Evolutionary conservation across 1,139 yeast species (phyloP).

Genomic region (Diutina sp.): DNA sequence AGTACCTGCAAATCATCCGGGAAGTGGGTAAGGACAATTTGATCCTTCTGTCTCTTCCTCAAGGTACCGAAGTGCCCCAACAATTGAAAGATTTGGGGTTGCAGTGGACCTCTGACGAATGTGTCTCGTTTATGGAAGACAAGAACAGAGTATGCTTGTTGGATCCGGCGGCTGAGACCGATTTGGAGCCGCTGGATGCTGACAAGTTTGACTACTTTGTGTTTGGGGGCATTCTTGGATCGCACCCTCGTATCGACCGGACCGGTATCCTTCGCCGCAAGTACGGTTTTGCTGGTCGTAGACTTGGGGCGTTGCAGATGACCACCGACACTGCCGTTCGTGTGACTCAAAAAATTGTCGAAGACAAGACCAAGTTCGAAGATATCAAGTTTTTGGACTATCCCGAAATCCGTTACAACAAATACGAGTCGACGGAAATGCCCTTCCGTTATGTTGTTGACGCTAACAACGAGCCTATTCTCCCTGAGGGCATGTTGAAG

Average conservation of each 20-base stretch:
- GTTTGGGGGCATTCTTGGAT: constrained; percentile 94
- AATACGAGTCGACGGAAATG: constrained; percentile 92
- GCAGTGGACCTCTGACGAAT: constrained; percentile 73
- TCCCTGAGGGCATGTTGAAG: constrained; percentile 86
- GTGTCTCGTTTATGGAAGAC: constrained; percentile 36
- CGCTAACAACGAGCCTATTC: constrained; percentile 52
- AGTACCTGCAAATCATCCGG: constrained; percentile 67
- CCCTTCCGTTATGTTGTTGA: constrained; percentile 84
- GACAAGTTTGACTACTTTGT: constrained; percentile 69
- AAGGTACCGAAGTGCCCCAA: constrained; percentile 55
- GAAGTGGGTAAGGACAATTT: constrained; percentile 76
- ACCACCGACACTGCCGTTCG: constrained; percentile 96
- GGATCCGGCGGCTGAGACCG: constrained; percentile 77
- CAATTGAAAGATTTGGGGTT: constrained; percentile 50
- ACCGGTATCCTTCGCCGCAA: constrained; percentile 75
- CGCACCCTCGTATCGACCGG: constrained; percentile 93
- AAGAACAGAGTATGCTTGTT: constrained; percentile 59
- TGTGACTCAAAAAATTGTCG: constrained; percentile 68
- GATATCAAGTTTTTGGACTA: constrained; percentile 77
- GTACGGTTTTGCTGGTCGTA: constrained; percentile 73
- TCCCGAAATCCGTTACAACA: constrained; percentile 83
- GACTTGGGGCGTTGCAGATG: constrained; percentile 85
- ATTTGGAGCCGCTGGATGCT: constrained; percentile 59
- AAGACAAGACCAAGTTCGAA: constrained; percentile 43
- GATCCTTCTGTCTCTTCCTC: constrained; percentile 66